These are phyloP conservation scores for Ganoderma lucidum DNA, from an alignment of 1,284 basidiomycete species.

Conservation along the genomic window DNA sequence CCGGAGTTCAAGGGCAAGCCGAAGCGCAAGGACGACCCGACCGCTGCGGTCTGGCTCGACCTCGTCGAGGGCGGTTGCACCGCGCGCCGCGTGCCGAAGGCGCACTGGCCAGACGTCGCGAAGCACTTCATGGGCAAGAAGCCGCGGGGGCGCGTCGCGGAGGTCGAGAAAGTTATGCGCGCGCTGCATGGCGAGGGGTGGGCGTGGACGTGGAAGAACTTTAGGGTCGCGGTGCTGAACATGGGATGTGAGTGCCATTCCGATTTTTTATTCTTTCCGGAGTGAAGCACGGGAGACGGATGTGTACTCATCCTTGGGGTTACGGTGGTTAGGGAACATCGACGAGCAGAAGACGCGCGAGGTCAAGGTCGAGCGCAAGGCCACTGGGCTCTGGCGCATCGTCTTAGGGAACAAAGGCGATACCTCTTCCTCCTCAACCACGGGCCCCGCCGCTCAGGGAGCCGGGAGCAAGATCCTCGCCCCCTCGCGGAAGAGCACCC, in stretches of 20 bases:
- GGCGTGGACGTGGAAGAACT: constrained; percentile 79
- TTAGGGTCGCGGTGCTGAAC: constrained; percentile 71
- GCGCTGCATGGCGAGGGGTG: constrained; percentile 74
- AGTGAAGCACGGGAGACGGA: neutral
- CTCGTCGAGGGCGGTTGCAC: constrained; percentile 67
- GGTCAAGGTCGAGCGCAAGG: constrained; percentile 60
- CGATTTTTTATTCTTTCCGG: neutral
- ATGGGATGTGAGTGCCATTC: constrained; percentile 70
- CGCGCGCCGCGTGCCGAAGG: constrained; percentile 68
- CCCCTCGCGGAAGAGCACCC: constrained; percentile 18
- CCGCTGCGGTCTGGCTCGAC: constrained; percentile 70
- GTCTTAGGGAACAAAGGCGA: constrained; percentile 48
- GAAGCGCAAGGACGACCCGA: constrained; percentile 59
- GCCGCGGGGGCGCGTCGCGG: constrained; percentile 65
- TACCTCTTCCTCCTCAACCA: constrained; percentile 9
- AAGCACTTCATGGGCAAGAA: constrained; percentile 72
- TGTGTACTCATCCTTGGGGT: neutral
- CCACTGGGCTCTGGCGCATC: constrained; percentile 63
- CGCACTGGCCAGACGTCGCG: constrained; percentile 79
- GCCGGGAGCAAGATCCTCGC: constrained; percentile 14
- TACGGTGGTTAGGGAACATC: constrained; percentile 58
- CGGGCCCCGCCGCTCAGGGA: neutral
- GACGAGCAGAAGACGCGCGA: constrained; percentile 60
- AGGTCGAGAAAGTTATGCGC: constrained; percentile 70
- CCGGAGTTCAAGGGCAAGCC: constrained; percentile 69